Conservation (phyloP, 306 rosid species). For the Pterocarpus macrocarpus region DNA sequence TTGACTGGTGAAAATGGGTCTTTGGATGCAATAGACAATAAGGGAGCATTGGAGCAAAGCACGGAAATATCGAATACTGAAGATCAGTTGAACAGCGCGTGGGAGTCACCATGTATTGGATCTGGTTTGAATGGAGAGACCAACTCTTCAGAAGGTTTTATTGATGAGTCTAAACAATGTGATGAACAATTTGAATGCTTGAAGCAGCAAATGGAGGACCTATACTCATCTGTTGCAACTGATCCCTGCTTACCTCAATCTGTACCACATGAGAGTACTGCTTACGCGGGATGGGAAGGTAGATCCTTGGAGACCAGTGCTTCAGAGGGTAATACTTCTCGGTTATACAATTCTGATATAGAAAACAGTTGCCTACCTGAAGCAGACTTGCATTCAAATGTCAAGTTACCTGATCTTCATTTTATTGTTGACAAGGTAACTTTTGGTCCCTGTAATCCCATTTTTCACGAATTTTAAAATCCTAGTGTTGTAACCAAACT, state of each 20-base stretch:
- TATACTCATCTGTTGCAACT: slow-evolving; percentile 9
- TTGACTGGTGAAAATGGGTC: slow-evolving; percentile 17
- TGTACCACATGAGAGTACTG: background rate
- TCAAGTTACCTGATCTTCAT: slow-evolving; percentile 27
- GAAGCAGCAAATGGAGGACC: slow-evolving; percentile 30
- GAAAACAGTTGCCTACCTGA: slow-evolving; percentile 32
- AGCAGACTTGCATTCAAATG: slow-evolving; percentile 29
- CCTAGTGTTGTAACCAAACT: background rate
- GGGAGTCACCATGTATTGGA: slow-evolving; percentile 3
- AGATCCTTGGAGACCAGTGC: slow-evolving; percentile 19
- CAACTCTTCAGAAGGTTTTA: slow-evolving; percentile 5
- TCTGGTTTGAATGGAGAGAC: slow-evolving; percentile 27
- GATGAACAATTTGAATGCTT: slow-evolving; percentile 39
- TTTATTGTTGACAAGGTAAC: slow-evolving; percentile 49
- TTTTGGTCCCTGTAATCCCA: background rate
- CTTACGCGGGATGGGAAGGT: background rate
- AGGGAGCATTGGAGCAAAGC: slow-evolving; percentile 16
- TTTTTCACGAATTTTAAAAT: background rate
- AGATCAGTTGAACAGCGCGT: background rate
- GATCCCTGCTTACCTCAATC: slow-evolving; percentile 1
- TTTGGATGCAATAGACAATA: background rate
- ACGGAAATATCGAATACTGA: background rate
- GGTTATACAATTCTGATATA: background rate
- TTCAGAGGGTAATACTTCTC: slow-evolving; percentile 44
- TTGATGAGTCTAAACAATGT: slow-evolving; percentile 12